These are phyloP conservation scores for Agrocybe pediades DNA, from an alignment of 768 basidiomycete genomes.

Conservation along the genomic window DNA sequence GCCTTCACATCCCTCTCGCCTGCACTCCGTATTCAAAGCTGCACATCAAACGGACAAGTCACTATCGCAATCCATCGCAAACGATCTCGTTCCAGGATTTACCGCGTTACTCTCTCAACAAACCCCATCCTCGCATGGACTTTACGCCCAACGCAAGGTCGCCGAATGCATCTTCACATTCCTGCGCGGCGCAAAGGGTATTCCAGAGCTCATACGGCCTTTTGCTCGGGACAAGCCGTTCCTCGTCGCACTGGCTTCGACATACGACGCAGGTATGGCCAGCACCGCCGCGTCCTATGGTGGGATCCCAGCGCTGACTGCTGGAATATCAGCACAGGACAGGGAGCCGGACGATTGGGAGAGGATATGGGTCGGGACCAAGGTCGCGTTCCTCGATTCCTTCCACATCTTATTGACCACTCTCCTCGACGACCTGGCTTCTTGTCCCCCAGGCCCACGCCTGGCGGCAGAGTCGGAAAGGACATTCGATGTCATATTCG, in stretches of 20 bases:
- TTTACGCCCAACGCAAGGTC: slow-evolving; percentile 68
- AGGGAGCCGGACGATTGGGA: slow-evolving; percentile 65
- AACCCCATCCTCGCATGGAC: slow-evolving; percentile 41
- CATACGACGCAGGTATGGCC: slow-evolving; percentile 62
- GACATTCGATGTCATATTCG: slow-evolving; percentile 59
- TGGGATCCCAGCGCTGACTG: slow-evolving; percentile 40
- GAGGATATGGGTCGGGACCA: slow-evolving; percentile 69
- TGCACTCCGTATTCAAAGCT: slow-evolving; percentile 44
- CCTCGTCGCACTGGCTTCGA: slow-evolving; percentile 53
- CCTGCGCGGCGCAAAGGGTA: slow-evolving; percentile 45
- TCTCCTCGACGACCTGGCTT: slow-evolving; percentile 49
- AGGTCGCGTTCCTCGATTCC: slow-evolving; percentile 68
- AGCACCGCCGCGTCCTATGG: slow-evolving; percentile 63
- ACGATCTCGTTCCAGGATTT: slow-evolving; percentile 60
- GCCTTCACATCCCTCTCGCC: slow-evolving; percentile 39
- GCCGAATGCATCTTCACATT: slow-evolving; percentile 57
- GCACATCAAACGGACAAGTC: slow-evolving; percentile 35
- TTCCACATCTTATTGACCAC: slow-evolving; percentile 62
- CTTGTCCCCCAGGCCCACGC: slow-evolving; percentile 36
- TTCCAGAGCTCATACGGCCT: slow-evolving; percentile 47
- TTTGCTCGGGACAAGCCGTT: slow-evolving; percentile 58
- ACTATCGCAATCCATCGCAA: slow-evolving; percentile 32
- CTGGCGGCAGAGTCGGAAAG: slow-evolving; percentile 52
- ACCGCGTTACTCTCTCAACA: slow-evolving; percentile 47
- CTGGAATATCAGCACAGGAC: slow-evolving; percentile 21